A percentile compares a stretch with the other conserved stretches of the same genome.
Conservation (phyloP, 495 filamentous ascomycete species). For the Penicillium malachiteum region DNA sequence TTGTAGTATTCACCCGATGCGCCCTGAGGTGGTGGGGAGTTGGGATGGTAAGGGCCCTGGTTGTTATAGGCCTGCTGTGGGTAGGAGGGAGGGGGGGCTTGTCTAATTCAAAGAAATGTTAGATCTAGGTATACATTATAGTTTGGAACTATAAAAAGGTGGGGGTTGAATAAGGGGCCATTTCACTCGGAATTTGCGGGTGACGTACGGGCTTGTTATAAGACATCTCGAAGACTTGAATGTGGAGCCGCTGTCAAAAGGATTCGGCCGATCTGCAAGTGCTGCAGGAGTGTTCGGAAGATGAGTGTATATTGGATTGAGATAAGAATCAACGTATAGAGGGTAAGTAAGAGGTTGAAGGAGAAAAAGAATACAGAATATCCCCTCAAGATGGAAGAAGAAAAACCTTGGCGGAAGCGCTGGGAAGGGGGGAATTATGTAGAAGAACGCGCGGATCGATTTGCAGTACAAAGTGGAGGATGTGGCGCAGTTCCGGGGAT, state of each 20-base stretch:
- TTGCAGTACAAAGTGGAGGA: slow-evolving; percentile 14
- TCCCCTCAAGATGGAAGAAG: background rate
- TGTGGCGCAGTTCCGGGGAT: slow-evolving; percentile 19
- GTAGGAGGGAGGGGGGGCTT: slow-evolving; percentile 43
- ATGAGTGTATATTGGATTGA: background rate
- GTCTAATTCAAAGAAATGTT: slow-evolving; percentile 21
- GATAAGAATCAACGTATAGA: background rate
- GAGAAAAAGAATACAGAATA: too few species aligned
- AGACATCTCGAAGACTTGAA: slow-evolving; percentile 23
- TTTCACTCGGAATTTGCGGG: background rate
- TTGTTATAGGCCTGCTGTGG: slow-evolving; percentile 33
- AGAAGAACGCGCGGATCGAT: slow-evolving; percentile 16
- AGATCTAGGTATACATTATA: slow-evolving; percentile 2
- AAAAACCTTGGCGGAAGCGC: background rate
- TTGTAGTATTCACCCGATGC: slow-evolving; percentile 30
- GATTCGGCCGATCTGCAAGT: slow-evolving; percentile 5
- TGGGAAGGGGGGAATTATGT: slow-evolving; percentile 5
- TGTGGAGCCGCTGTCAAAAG: slow-evolving; percentile 6
- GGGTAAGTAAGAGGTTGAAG: background rate
- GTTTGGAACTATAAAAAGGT: background rate
- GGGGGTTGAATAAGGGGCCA: too few species aligned
- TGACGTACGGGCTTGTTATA: slow-evolving; percentile 40
- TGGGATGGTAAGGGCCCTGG: slow-evolving; percentile 10
- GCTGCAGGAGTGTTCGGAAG: background rate
- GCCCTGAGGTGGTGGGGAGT: slow-evolving; percentile 28